Evolutionary conservation across 306 rosid species (phyloP), one percentile per base, ranked within the genome.

Genomic region (Calophaca sinica): DNA sequence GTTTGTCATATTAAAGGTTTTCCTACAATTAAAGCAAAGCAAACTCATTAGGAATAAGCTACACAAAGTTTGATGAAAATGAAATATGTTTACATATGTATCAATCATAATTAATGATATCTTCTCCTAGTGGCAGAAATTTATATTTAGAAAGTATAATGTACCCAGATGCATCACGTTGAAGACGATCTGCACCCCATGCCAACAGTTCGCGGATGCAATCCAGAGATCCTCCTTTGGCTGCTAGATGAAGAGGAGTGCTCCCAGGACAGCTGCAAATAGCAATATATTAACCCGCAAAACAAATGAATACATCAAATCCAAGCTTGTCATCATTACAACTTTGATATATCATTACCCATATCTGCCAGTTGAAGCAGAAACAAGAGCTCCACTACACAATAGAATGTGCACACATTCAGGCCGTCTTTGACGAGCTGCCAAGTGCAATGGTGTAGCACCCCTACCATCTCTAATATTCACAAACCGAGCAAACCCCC

Each of bases 111-210:
- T 68, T 14, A 2, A 58, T 31, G 50, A 52, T 11, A 74, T 74
- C 14, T 41, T 68, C 57, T 31, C 53, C 10, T 14, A 51, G 7
- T n/a, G 7, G 68, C 66, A 52, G 49, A 13, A 72, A 42, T 39
- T 62, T n/a, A 5, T 39, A 58, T 54, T 29, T 20, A 66, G 64
- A 74, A 65, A 10, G 9, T 9, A 38, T 2, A 55, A 13, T 13
- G 75, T 94, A 96, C 99, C 99, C 99, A 0, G 97, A 82, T 29
- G 91, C 85, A 90, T 96, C 99, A 63, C 97, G 84, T 59, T 96
- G 98, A 76, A 87, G 76, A 38, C 99, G 98, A 85, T 92, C 99
- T 2, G 96, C 99, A 42, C 99, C 99, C 99, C 99, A 96, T 4
- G 98, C 99, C 72, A 96, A 80, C 35, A 96, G 54, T 75, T 84